A percentile compares a stretch with the other conserved stretches of the same genome.
Conservation (phyloP, 2,329 filamentous ascomycete species). For the Elsinoe necatrix region DNA sequence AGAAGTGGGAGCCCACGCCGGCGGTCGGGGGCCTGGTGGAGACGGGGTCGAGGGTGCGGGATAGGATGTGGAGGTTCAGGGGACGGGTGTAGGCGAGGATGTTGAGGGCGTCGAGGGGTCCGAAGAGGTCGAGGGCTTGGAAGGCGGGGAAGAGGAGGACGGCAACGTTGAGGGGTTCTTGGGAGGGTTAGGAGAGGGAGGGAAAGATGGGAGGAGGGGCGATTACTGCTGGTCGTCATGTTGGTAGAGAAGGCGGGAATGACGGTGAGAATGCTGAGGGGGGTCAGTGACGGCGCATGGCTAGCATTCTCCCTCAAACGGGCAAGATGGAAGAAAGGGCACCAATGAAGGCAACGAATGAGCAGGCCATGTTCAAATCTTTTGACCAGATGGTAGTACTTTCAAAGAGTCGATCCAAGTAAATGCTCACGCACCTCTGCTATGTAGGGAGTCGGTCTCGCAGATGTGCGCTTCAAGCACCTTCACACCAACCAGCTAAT, state of each 20-base stretch:
- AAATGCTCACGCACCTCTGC: too few species aligned
- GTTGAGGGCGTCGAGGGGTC: conserved; percentile 20
- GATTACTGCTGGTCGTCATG: not conserved
- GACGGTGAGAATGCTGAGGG: not conserved
- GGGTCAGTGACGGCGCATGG: too few species aligned
- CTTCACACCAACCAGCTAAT: not conserved
- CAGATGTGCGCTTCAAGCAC: not conserved
- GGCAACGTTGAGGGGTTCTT: conserved; percentile 14
- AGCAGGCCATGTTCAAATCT: too few species aligned
- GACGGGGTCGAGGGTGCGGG: conserved; percentile 15
- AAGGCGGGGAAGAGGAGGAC: conserved; percentile 20
- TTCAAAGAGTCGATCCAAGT: too few species aligned
- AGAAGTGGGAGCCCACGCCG: not conserved
- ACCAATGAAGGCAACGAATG: too few species aligned
- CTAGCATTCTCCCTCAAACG: too few species aligned
- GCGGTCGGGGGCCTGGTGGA: not conserved
- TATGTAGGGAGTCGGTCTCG: too few species aligned
- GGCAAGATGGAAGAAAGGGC: too few species aligned
- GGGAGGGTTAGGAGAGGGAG: not conserved
- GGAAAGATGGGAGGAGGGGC: not conserved
- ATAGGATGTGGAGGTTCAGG: conserved; percentile 18
- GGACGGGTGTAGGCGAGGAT: conserved; percentile 12
- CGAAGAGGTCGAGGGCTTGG: conserved; percentile 21
- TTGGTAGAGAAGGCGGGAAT: not conserved
- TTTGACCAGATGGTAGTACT: too few species aligned